Evolutionary conservation across 371 early-diverging fungal genomes (phyloP), one percentile per base, ranked within the genome.

Genomic region (Rhizopus sp.): DNA sequence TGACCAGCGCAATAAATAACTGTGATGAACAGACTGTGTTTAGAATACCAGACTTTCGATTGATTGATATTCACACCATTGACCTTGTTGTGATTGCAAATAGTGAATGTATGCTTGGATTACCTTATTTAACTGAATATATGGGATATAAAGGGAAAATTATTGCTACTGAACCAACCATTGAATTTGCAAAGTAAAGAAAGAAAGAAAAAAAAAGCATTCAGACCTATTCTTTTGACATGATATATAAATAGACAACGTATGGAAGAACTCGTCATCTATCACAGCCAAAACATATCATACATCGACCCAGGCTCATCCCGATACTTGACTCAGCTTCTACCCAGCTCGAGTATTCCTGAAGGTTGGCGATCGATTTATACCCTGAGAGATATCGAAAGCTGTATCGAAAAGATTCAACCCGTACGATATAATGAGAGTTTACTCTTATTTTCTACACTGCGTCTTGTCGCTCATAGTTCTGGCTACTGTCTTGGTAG

Each of bases 41-140:
- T 67, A 65, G 80, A 32, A 69, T 71, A 23, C 55, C 66, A n/a
- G 80, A 82, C 34, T 74, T 87, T 53, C 70, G 72, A 39, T 63
- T 78, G 4, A 71, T 88, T 1, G 82, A 86, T 62, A 62, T 84
- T 35, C 69, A 75, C 33, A 68, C 69, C 0, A 80, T 95, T 33
- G 93, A 94, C 66, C 78, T 88, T 38, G 81, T 94, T 7, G 68
- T 95, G 7, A 74, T 95, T 39, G 80, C 92, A 48, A 88, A 91
- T 72, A 82, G 78, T 61, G 81, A 86, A 48, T 82, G 87, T 39
- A 85, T 91, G 72, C 70, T 86, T 30, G 88, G 91, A 29, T 71
- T 95, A 33, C 95, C 95, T 8, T 94, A 80, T 55, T 66, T 94
- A 52, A 93, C 93, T 0, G 94, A 94, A 58, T 89, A 87, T 70